Base-by-base conservation (phyloP, 2,329 filamentous ascomycete genomes). In the Tolypocladium album region DNA sequence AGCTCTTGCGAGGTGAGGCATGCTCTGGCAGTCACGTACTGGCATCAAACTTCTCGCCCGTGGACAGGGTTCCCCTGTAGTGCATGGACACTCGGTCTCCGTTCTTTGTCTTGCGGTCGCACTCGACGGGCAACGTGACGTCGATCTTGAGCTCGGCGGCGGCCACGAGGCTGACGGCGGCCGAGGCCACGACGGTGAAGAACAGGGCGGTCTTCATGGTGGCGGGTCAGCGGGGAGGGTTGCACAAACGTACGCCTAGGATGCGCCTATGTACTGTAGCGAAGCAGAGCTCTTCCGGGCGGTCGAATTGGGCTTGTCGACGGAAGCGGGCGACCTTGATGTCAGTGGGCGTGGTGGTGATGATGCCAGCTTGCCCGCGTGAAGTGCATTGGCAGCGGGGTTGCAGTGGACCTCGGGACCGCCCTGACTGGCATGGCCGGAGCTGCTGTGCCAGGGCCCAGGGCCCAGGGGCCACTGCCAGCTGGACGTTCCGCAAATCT, bases 61-160 rank as follows among this genome's bases (percentile, higher is more conserved):
- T 84, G 63, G 85, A 82, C 39, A 97, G 83, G 1, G 88, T 94
- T 67, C 93, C 93, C 60, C 83, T 83, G 80, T 97, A 97, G 79
- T 97, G 92, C 69, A 97, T 91, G 59, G 86, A 80, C 70, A 97
- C 86, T 64, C 80, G 85, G 77, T 97, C 92, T 66, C 91, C 91
- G 63, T 82, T 84, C 69, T 82, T 69, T 20, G 85, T 89, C 78
- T 90, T 92, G 74, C 91, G 87, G 57, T 85, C 84, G 80, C 92
- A 97, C 66, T 90, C 84, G 64, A 89, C 88, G 34, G 83, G 78
- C 61, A 85, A 80, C 58, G 86, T 89, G 66, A 90, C 85, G 65
- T 96, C 86, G 72, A 96, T 89, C 75, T 89, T 83, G 67, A 96
- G 84, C 66, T 88, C 83, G 61, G 79, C 74, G 58, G 78, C 77